Base-by-base conservation (phyloP, 106 monocot species). In the Alisma plantagoaquatica region DNA sequence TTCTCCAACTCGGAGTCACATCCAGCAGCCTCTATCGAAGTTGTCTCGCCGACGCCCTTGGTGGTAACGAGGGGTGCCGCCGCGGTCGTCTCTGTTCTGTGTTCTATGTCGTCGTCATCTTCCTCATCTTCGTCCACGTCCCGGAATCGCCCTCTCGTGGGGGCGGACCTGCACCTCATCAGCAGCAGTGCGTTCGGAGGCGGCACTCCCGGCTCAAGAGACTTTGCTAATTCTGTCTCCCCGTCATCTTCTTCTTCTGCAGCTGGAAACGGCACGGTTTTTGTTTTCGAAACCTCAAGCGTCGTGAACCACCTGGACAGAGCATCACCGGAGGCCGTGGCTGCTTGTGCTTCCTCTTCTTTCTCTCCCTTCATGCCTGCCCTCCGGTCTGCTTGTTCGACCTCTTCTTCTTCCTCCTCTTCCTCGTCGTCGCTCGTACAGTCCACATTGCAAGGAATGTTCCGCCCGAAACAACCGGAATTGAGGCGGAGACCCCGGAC, bases 101-200 rank as follows among this genome's bases (percentile, higher is more conserved):
- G 73, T 14, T 24, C 43, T 9, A 6, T 23, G 2, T 31, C 63
- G 18, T 31, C 45, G 11, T 42, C 54, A 23, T 46, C 41, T 29
- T 27, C 61, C 38, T 43, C 66, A 2, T 31, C 51, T 70, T 63
- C 2, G 2, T 27, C 49, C 27, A 49, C 23, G 21, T 30, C 20
- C 59, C 17, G 35, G n/a, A n/a, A n/a, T 45, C 68, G 63, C 42
- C 75, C 64, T 41, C 73, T 73, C 15, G 75, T 72, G n/a, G 87
- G 87, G 20, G 87, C 78, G 27, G 87, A 88, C 31, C 87, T 25
- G 51, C 87, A 79, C 29, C 82, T 73, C 87, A 82, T 88, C n/a
- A n/a, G n/a, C n/a, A n/a, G n/a, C n/a, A n/a, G n/a, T n/a, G n/a
- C n/a, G n/a, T n/a, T n/a, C n/a, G 78, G 55, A 10, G 87, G 82